Percentiles rank a stretch among this genome's conserved stretches.
These are phyloP conservation scores for Echinochloa phyllopogon DNA, from an alignment of 176 grass and related monocot genomes.

Conservation along the genomic window DNA sequence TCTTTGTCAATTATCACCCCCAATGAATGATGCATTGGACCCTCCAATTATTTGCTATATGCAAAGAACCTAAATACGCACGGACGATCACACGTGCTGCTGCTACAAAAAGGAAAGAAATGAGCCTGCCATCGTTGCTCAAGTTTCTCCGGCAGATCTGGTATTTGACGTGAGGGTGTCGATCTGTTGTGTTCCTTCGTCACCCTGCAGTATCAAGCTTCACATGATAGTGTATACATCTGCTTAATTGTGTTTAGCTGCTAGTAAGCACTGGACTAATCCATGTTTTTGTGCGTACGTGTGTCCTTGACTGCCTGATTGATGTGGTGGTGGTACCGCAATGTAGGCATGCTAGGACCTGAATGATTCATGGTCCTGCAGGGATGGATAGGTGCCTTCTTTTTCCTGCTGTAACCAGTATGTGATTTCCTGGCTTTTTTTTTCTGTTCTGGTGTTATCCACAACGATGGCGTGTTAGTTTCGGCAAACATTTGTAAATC, in stretches of 20 bases:
- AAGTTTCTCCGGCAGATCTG: slow-evolving; percentile 41
- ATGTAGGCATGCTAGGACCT: slow-evolving; percentile 35
- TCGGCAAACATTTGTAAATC: neutral
- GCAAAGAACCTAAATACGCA: neutral
- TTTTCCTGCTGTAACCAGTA: slow-evolving; percentile 16
- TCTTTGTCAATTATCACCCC: slow-evolving; percentile 1
- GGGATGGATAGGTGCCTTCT: slow-evolving; percentile 21
- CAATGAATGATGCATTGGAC: slow-evolving; percentile 1
- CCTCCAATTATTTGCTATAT: slow-evolving; percentile 46
- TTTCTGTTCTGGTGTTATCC: neutral
- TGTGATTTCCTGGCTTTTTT: neutral
- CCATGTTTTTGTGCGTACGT: neutral
- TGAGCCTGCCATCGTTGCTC: neutral
- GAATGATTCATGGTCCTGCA: slow-evolving; percentile 46
- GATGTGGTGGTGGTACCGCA: neutral
- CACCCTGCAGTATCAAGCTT: slow-evolving; percentile 28
- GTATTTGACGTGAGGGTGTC: slow-evolving; percentile 26
- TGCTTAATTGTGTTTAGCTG: slow-evolving; percentile 21
- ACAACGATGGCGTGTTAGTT: neutral
- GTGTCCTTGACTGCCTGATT: slow-evolving; percentile 21
- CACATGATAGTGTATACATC: slow-evolving; percentile 17
- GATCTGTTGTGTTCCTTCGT: slow-evolving; percentile 29
- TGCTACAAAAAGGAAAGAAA: neutral
- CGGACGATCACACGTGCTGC: slow-evolving; percentile 14
- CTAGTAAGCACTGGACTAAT: neutral